phyloP scores from a whole-genome alignment of 768 basidiomycete species.

The Tulasnella sp. region DNA sequence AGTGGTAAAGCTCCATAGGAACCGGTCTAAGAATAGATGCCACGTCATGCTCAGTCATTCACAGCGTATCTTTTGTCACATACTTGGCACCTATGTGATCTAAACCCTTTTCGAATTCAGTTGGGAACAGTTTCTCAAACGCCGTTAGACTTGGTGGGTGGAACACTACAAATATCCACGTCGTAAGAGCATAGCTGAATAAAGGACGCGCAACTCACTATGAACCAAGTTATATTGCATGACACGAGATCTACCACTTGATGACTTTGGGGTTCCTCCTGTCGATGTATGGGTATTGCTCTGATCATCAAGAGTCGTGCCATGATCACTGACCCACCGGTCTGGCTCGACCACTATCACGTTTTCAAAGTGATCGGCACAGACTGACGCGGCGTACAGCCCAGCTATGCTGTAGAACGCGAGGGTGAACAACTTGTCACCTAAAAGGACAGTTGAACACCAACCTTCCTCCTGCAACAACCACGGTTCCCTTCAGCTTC shows the following conservation, averaged over 20 bases:
- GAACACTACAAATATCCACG: background rate
- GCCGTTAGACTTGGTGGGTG: constrained; percentile 3
- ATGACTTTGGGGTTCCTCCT: background rate
- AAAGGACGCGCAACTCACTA: background rate
- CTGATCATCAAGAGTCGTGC: background rate
- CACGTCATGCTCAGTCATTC: background rate
- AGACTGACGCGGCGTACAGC: constrained; percentile 3
- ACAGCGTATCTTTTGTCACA: background rate
- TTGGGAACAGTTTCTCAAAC: background rate
- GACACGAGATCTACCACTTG: background rate
- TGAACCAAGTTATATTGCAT: constrained; percentile 1
- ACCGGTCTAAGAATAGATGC: background rate
- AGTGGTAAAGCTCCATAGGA: background rate
- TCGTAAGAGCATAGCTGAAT: too few relatives aligned
- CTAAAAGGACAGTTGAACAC: background rate
- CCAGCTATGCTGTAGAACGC: background rate
- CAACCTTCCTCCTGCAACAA: constrained; percentile 8
- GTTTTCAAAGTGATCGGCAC: constrained; percentile 8
- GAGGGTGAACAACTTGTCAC: background rate
- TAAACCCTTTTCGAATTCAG: background rate
- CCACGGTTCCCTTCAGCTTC: constrained; percentile 1
- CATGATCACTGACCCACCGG: constrained; percentile 4
- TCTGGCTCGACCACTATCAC: constrained; percentile 7
- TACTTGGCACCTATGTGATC: background rate
- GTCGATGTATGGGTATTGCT: background rate